Conservation (phyloP, 148 eudicot species). For the Camellia lanceoleosa region DNA sequence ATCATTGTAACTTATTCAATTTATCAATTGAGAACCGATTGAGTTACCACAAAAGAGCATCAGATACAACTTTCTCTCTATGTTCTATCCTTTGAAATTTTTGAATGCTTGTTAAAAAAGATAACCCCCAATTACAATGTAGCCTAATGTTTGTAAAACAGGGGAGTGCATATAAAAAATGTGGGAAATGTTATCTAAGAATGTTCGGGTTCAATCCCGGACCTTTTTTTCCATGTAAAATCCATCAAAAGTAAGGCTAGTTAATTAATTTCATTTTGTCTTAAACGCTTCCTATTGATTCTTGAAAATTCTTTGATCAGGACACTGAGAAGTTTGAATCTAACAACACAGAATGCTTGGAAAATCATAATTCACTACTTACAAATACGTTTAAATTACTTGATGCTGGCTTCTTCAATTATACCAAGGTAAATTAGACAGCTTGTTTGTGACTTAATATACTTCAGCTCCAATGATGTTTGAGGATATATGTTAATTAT, state of each 20-base stretch:
- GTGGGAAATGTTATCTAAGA: conserved; percentile 22
- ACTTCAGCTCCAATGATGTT: neutral
- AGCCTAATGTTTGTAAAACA: conserved; percentile 32
- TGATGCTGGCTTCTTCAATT: conserved; percentile 63
- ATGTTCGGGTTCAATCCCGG: conserved; percentile 26
- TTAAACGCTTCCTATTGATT: conserved; percentile 2
- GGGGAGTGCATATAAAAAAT: conserved; percentile 27
- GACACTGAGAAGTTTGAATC: conserved; percentile 38
- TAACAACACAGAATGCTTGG: conserved; percentile 16
- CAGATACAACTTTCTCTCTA: too few species aligned
- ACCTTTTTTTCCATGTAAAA: conserved; percentile 27
- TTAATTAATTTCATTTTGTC: neutral
- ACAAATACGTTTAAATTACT: conserved; percentile 46
- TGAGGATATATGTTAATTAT: neutral
- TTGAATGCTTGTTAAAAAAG: neutral
- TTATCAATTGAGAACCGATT: too few species aligned
- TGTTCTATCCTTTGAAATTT: neutral
- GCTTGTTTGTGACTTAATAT: neutral
- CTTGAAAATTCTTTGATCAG: conserved; percentile 37
- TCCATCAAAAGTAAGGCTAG: neutral
- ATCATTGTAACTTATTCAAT: too few species aligned
- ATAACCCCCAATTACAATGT: neutral
- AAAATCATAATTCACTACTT: neutral
- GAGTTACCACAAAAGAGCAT: too few species aligned
- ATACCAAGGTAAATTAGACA: conserved; percentile 44